phyloP scores from a whole-genome alignment of 305 asterid genomes.

The Rubia balearica region DNA sequence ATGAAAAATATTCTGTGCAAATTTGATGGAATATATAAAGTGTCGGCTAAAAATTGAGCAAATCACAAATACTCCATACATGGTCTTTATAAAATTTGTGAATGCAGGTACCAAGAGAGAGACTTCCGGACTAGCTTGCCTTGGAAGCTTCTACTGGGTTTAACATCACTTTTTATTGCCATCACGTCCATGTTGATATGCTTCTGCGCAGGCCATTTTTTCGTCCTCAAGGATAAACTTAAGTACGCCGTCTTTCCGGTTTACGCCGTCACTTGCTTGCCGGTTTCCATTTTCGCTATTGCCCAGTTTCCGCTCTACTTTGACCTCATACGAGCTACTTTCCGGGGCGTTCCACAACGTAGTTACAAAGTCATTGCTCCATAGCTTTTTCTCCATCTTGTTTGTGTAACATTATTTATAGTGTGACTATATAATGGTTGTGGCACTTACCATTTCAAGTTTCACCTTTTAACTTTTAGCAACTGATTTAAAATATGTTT shows the following conservation, averaged over 20 bases:
- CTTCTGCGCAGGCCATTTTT: constrained; percentile 33
- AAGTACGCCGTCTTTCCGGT: constrained; percentile 23
- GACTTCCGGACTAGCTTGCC: constrained; percentile 22
- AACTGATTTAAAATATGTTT: no score
- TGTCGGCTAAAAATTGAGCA: no score
- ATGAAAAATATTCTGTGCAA: no score
- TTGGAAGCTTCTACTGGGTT: constrained; percentile 27
- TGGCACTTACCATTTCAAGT: not conserved
- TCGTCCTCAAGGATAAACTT: constrained; percentile 23
- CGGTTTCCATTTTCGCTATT: constrained; percentile 24
- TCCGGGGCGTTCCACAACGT: constrained; percentile 7
- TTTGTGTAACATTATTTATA: no score
- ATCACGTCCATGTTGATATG: constrained; percentile 31
- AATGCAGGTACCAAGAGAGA: constrained; percentile 6
- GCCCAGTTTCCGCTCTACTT: constrained; percentile 32
- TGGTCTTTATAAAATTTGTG: no score
- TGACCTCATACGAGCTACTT: constrained; percentile 31
- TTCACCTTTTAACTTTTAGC: no score
- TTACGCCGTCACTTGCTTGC: constrained; percentile 20
- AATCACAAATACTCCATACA: no score
- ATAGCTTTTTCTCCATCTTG: not conserved
- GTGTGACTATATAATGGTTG: not conserved
- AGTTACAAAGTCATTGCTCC: constrained; percentile 5
- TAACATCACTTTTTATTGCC: constrained; percentile 25
- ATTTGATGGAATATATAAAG: no score